Evolutionary conservation across 2,329 filamentous ascomycete species (phyloP).

Genomic region (Cyphellophora attinorum): DNA sequence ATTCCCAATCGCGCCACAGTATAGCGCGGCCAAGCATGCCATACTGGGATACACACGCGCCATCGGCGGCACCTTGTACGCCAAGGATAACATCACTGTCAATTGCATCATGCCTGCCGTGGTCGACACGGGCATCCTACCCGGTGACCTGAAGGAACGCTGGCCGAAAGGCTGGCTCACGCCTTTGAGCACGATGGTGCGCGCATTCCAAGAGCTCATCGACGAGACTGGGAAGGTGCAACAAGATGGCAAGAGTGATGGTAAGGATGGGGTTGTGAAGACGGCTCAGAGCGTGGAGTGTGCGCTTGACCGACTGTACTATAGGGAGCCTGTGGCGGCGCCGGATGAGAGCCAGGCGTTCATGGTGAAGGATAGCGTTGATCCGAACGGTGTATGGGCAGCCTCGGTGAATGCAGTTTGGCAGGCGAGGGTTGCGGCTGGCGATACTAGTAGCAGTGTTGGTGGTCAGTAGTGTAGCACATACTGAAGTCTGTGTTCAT

Average conservation of each 20-base stretch:
- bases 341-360: constrained; percentile 31
- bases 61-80: constrained; percentile 19
- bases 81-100: constrained; percentile 24
- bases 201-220: constrained; percentile 25
- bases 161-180: constrained; percentile 27
- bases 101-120: constrained; percentile 27
- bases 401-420: too few species aligned
- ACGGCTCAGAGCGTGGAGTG: constrained; percentile 29
- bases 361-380: constrained; percentile 14
- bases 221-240: constrained; percentile 21
- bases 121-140: constrained; percentile 25
- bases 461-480: too few species aligned
- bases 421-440: too few species aligned
- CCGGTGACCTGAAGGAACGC: constrained; percentile 17
- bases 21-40: constrained; percentile 33
- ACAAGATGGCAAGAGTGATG: constrained; percentile 8
- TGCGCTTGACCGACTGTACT: constrained; percentile 29
- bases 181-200: constrained; percentile 24
- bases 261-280: constrained; percentile 7
- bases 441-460: too few species aligned
- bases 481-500: too few species aligned
- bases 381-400: constrained; percentile 7
- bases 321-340: constrained; percentile 28
- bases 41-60: constrained; percentile 29
- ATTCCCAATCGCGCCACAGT: constrained; percentile 26